Evolutionary conservation across 2,329 filamentous ascomycete genomes (phyloP).

Genomic region (Bipolaris bicolor): DNA sequence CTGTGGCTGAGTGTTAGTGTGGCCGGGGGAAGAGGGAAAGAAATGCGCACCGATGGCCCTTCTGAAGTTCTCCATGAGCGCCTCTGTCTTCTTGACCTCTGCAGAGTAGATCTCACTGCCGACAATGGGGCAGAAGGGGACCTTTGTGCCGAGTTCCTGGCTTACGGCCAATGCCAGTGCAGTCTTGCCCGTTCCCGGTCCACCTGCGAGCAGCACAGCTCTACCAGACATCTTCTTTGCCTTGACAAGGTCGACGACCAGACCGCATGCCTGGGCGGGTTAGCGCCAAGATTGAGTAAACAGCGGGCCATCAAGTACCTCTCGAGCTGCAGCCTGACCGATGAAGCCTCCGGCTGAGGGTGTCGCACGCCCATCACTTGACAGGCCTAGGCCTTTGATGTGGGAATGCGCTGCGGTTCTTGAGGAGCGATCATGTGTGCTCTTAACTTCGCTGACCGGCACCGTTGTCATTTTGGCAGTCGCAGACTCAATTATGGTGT

Average conservation of each 20-base stretch:
- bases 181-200: slow-evolving; percentile 93
- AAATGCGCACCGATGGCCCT: slow-evolving; percentile 77
- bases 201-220: slow-evolving; percentile 90
- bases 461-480: slow-evolving; percentile 45
- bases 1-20: slow-evolving; percentile 42
- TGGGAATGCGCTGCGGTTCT: slow-evolving; percentile 96
- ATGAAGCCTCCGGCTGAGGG: slow-evolving; percentile 76
- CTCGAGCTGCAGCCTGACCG: slow-evolving; percentile 84
- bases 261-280: slow-evolving; percentile 76
- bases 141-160: slow-evolving; percentile 96
- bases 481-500: slow-evolving; percentile 15
- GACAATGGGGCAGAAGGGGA: slow-evolving; percentile 97
- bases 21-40: neutral
- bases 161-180: slow-evolving; percentile 93
- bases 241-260: slow-evolving; percentile 94
- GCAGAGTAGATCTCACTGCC: slow-evolving; percentile 97
- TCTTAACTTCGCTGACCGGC: slow-evolving; percentile 81
- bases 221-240: slow-evolving; percentile 97
- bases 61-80: slow-evolving; percentile 98
- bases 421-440: slow-evolving; percentile 79
- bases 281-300: slow-evolving; percentile 10
- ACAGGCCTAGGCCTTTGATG: slow-evolving; percentile 92
- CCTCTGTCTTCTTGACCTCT: slow-evolving; percentile 99
- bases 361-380: slow-evolving; percentile 82
- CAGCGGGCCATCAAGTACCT: slow-evolving; percentile 62